Conservation (phyloP, 2,329 filamentous ascomycete species). For the Penicillium sp. region DNA sequence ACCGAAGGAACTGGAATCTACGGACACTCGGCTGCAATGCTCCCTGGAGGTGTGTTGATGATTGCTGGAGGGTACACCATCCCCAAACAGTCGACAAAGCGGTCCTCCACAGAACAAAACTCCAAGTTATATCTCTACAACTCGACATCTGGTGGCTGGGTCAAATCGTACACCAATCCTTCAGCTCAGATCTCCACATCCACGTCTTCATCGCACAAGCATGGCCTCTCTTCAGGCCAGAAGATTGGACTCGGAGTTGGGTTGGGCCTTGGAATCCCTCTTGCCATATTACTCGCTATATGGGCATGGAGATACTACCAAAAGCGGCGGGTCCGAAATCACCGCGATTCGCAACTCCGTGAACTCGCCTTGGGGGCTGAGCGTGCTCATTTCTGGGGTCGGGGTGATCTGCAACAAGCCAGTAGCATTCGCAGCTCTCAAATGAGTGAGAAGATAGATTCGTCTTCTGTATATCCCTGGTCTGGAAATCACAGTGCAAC, state of each 20-base stretch:
- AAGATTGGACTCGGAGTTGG: conserved; percentile 65
- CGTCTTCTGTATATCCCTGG: conserved; percentile 31
- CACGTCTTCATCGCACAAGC: conserved; percentile 13
- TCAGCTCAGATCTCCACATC: conserved; percentile 1
- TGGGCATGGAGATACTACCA: conserved; percentile 54
- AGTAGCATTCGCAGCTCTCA: conserved; percentile 37
- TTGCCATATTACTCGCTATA: conserved; percentile 50
- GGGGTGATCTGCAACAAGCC: conserved; percentile 41
- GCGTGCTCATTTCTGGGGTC: conserved; percentile 44
- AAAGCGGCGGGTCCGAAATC: conserved; percentile 44
- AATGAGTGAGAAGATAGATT: conserved; percentile 20
- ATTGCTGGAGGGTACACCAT: conserved; percentile 61
- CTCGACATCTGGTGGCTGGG: conserved; percentile 60
- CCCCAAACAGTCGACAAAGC: conserved; percentile 38
- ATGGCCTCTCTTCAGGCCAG: conserved; percentile 35
- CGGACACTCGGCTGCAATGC: conserved; percentile 63
- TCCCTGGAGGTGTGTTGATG: conserved; percentile 64
- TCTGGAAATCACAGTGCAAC: conserved; percentile 20
- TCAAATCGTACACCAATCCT: conserved; percentile 57
- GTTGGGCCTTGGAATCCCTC: conserved; percentile 62
- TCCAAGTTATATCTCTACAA: conserved; percentile 61
- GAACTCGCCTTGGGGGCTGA: conserved; percentile 54
- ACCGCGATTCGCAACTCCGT: conserved; percentile 57
- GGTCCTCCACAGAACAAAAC: conserved; percentile 39
- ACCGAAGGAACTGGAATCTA: conserved; percentile 54